Conservation (phyloP, 164 flowering plant genomes). For the Berberis thunbergii region DNA sequence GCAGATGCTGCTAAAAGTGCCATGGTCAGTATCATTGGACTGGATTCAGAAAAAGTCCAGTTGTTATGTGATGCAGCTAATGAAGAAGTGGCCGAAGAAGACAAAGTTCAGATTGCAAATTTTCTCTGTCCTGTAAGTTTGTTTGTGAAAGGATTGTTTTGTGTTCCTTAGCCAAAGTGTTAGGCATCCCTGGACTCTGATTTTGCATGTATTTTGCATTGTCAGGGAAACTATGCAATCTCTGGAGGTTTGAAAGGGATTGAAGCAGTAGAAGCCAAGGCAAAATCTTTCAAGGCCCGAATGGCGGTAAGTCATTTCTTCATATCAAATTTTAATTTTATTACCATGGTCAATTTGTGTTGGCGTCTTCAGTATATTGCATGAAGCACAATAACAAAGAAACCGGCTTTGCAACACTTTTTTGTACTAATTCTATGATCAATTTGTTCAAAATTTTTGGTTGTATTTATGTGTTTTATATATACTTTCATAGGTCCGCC, state of each 20-base stretch:
- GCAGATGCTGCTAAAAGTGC: constrained; percentile 94
- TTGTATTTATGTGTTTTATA: no score
- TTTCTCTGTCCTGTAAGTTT: constrained; percentile 75
- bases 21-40: constrained; percentile 92
- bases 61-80: constrained; percentile 92
- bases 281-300: constrained; percentile 95
- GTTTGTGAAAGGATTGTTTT: not conserved
- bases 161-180: not conserved
- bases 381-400: no score
- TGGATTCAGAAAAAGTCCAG: constrained; percentile 91
- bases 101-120: constrained; percentile 96
- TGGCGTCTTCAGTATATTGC: not conserved
- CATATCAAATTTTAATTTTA: not conserved
- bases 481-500: no score
- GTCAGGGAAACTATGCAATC: constrained; percentile 94
- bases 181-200: not conserved
- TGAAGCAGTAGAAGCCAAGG: constrained; percentile 94
- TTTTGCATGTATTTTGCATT: constrained; percentile 2
- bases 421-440: no score
- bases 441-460: no score
- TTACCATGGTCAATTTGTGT: not conserved
- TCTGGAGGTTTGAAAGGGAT: constrained; percentile 94
- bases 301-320: constrained; percentile 58
- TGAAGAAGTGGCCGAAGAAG: constrained; percentile 71
- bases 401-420: no score